Conservation (phyloP, 164 flowering plant genomes). For the Brasenia schreberi region DNA sequence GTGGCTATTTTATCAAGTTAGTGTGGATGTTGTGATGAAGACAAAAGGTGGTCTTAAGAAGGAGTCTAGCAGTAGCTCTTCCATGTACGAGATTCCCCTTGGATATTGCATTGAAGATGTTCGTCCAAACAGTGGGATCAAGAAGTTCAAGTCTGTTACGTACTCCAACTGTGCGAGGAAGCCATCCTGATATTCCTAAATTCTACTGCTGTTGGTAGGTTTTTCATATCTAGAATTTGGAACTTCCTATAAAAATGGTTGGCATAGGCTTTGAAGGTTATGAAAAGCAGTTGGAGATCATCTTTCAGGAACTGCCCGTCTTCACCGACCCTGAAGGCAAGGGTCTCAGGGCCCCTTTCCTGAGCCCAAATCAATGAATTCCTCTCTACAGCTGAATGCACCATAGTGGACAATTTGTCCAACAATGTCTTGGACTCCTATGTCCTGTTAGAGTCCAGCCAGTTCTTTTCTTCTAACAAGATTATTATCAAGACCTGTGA, state of each 20-base stretch:
- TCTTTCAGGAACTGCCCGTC: conserved; percentile 43
- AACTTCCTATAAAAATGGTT: conserved; percentile 35
- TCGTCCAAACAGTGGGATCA: conserved; percentile 31
- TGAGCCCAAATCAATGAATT: conserved; percentile 60
- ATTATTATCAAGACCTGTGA: conserved; percentile 82
- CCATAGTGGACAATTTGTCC: conserved; percentile 55
- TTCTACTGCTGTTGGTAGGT: conserved; percentile 7
- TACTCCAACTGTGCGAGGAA: conserved; percentile 53
- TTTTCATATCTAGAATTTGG: background rate
- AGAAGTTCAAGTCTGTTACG: conserved; percentile 34
- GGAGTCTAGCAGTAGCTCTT: conserved; percentile 20
- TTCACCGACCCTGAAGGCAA: conserved; percentile 44
- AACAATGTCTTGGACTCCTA: conserved; percentile 63
- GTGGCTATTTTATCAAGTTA: background rate
- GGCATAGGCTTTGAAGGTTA: conserved; percentile 64
- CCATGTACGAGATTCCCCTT: conserved; percentile 31
- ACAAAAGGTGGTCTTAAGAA: conserved; percentile 21
- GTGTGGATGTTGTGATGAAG: conserved; percentile 35
- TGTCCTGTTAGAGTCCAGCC: conserved; percentile 83
- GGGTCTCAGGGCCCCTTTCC: conserved; percentile 56
- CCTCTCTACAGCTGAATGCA: conserved; percentile 69
- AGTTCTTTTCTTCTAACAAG: conserved; percentile 70
- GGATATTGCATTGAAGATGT: conserved; percentile 36
- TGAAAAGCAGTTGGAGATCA: conserved; percentile 76
- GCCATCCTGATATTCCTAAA: conserved; percentile 59